These are phyloP conservation scores for Monilinia fructicola DNA, from an alignment of 2,329 filamentous ascomycete genomes.

Conservation along the genomic window DNA sequence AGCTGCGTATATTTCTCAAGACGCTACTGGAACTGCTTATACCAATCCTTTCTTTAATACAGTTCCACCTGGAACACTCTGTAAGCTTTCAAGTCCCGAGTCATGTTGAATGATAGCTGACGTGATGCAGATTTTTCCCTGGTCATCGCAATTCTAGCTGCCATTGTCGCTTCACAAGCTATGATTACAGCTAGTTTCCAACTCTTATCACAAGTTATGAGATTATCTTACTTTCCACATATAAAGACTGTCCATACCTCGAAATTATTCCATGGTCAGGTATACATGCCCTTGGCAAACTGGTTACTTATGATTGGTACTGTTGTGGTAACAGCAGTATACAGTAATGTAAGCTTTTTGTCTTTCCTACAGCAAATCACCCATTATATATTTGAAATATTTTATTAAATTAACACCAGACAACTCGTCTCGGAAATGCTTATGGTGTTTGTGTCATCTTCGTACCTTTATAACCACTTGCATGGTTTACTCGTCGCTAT, in stretches of 20 bases:
- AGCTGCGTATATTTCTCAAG: conserved; percentile 66
- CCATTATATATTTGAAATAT: background rate
- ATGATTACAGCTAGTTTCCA: conserved; percentile 77
- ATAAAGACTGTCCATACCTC: conserved; percentile 73
- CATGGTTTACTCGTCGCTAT: conserved; percentile 70
- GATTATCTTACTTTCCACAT: conserved; percentile 67
- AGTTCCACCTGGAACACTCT: conserved; percentile 65
- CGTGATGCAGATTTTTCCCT: conserved; percentile 53
- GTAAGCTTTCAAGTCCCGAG: background rate
- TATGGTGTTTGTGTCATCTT: conserved; percentile 80
- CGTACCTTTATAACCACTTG: conserved; percentile 74
- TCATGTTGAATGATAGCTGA: background rate
- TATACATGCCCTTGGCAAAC: conserved; percentile 74
- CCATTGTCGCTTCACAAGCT: conserved; percentile 74
- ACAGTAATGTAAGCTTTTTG: conserved; percentile 58
- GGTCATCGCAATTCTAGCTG: conserved; percentile 66
- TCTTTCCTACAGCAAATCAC: background rate
- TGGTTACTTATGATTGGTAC: conserved; percentile 76
- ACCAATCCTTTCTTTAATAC: conserved; percentile 74
- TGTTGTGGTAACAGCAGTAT: conserved; percentile 71
- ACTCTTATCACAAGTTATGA: conserved; percentile 68
- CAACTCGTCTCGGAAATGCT: conserved; percentile 67
- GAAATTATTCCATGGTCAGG: conserved; percentile 67
- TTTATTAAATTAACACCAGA: conserved; percentile 44
- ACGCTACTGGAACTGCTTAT: conserved; percentile 57